phyloP scores from a whole-genome alignment of 1,284 basidiomycete species.

The Lentinus polychrous region DNA sequence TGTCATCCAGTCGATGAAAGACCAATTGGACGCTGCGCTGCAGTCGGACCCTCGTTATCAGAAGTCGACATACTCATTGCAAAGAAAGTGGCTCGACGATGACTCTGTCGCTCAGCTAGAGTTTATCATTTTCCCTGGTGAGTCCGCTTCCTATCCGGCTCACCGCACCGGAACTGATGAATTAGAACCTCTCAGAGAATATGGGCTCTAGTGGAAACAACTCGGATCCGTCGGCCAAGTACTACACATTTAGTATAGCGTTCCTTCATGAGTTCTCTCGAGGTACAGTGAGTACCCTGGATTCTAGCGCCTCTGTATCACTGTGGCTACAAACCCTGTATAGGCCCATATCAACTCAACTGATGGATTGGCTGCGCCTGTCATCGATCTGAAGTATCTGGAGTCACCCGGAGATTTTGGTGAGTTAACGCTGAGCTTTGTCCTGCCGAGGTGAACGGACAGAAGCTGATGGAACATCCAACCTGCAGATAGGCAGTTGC shows the following conservation, averaged over 20 bases:
- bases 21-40: background rate
- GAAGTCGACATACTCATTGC: background rate
- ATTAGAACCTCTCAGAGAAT: background rate
- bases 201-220: too few species aligned
- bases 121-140: too few species aligned
- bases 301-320: background rate
- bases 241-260: background rate
- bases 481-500: background rate
- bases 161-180: too few species aligned
- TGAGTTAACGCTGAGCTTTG: background rate
- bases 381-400: background rate
- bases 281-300: background rate
- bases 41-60: background rate
- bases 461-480: background rate
- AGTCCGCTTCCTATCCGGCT: background rate
- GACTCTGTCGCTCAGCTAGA: background rate
- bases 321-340: background rate
- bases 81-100: background rate
- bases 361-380: background rate
- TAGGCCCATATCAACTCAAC: background rate
- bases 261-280: background rate
- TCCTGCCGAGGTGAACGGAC: too few species aligned
- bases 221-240: too few species aligned
- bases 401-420: background rate
- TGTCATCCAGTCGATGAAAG: background rate